Evolutionary conservation across 345 rosid species (phyloP), one percentile per base, ranked within the genome.

Genomic region (Arabidopsis suecica): DNA sequence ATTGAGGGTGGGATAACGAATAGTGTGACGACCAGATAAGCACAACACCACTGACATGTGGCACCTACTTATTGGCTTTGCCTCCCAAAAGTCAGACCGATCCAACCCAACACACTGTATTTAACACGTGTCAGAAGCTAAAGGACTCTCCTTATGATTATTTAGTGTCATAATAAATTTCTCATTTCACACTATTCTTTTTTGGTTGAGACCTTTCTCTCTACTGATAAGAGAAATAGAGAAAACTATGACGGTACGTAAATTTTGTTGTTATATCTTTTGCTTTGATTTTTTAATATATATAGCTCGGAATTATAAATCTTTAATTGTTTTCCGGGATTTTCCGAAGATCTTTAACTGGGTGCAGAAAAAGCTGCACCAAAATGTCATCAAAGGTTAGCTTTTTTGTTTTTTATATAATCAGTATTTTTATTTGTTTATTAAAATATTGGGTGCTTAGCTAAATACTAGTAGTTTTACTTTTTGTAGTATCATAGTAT

Each of bases 291-390:
- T 33, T 38, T 25, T 16, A 10, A 1, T 25, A 18, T 25, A 18
- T 3, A 9, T 16, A 61, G 23, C 5, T 34, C 9, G 0, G 10
- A 69, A 2, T 14, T 58, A 7, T 62, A 6, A 57, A 14, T 40
- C 25, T 42, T 49, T 10, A 1, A 1, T 25, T 64, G 28, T 71
- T 71, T 69, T 77, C 34, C 28, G 45, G 37, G 7, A 30, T 32
- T 23, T 40, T 22, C 3, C 22, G 45, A 58, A 77, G 97, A 88
- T 93, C 84, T 93, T 93, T 84, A 88, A 85, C 66, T 93, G 98
- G 98, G 82, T 91, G 87, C 93, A 93, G 42, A 86, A 81, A 81
- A 87, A 83, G 85, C 81, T 89, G 81, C 78, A 85, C 85, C 85
- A 85, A 37, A 82, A 78, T 78, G 66, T 84, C 58, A 61, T 82